Evolutionary conservation across 129 eudicot genomes (phyloP).

Genomic region (Mikania micrantha): DNA sequence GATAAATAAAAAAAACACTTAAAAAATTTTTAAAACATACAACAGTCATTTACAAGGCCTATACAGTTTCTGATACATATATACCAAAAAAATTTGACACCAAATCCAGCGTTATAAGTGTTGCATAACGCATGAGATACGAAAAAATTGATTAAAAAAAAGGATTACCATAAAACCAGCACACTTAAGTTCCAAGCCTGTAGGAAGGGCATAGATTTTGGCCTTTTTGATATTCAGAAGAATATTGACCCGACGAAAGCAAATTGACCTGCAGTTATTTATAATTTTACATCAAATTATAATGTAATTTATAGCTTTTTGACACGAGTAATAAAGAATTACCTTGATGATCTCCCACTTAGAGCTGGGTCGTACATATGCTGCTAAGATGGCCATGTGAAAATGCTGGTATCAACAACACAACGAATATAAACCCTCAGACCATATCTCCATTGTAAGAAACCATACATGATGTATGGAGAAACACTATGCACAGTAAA

Average conservation of each 20-base stretch:
- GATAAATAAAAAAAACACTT: not conserved
- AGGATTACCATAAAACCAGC: not conserved
- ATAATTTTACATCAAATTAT: not conserved
- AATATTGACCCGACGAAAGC: conserved; percentile 32
- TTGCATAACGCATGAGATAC: not conserved
- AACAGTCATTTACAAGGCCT: not conserved
- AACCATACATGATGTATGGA: not conserved
- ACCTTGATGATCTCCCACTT: conserved; percentile 83
- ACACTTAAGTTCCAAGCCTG: conserved; percentile 26
- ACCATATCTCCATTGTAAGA: not conserved
- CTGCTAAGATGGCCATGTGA: conserved; percentile 82
- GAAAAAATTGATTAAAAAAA: not conserved
- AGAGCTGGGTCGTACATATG: conserved; percentile 54
- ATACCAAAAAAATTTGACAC: not conserved
- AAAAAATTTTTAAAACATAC: not conserved
- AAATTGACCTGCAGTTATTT: conserved; percentile 50
- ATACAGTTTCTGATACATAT: conserved; percentile 7
- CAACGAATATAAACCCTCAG: not conserved
- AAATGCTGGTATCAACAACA: conserved; percentile 45
- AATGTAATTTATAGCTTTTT: not conserved
- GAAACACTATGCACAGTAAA: not conserved
- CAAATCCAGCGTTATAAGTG: not conserved
- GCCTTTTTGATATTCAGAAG: conserved; percentile 17
- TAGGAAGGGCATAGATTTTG: conserved; percentile 32
- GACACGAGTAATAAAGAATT: not conserved